Conservation (phyloP, 1,139 yeast species). For the Candida sp. region DNA sequence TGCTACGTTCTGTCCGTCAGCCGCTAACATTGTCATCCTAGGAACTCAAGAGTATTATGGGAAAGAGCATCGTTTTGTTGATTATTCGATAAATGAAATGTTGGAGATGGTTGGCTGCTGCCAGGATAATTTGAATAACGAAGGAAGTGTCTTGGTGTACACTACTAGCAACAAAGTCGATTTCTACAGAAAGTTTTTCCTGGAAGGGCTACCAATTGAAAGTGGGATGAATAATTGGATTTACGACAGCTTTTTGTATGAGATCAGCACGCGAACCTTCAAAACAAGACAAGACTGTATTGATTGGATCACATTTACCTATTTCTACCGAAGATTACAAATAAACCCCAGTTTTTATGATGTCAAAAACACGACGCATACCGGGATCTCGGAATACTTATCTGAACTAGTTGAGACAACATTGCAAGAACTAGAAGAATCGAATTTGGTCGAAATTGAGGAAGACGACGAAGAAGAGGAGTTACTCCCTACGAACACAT, state of each 20-base stretch:
- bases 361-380: slow-evolving; percentile 55
- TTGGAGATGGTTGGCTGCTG: slow-evolving; percentile 76
- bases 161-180: slow-evolving; percentile 55
- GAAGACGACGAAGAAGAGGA: slow-evolving; percentile 40
- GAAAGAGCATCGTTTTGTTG: slow-evolving; percentile 64
- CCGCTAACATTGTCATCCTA: slow-evolving; percentile 55
- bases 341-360: slow-evolving; percentile 91
- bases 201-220: slow-evolving; percentile 80
- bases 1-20: slow-evolving; percentile 47
- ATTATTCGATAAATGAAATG: slow-evolving; percentile 64
- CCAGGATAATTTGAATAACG: slow-evolving; percentile 17
- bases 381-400: slow-evolving; percentile 74
- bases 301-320: slow-evolving; percentile 86
- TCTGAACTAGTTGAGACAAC: slow-evolving; percentile 83
- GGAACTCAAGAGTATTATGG: slow-evolving; percentile 79
- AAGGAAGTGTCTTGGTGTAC: slow-evolving; percentile 45
- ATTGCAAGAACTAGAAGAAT: slow-evolving; percentile 58
- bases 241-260: slow-evolving; percentile 68
- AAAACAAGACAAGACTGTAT: slow-evolving; percentile 78
- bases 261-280: slow-evolving; percentile 65
- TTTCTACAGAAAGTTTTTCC: slow-evolving; percentile 70
- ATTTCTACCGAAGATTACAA: slow-evolving; percentile 75
- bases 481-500: slow-evolving; percentile 62
- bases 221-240: slow-evolving; percentile 60
- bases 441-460: slow-evolving; percentile 61